Conservation (phyloP, 176 grass and related monocot species). For the bread wheat (Triticum aestivum) region IWGSC_CS_RefSeq_v2.1 NC_057811.1:161711575-161712074, state of each 20-base stretch:
- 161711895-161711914: neutral
- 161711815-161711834: neutral
- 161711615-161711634: too few relatives aligned
- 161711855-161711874: neutral
- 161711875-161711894: conserved; percentile 14
- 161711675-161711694: too few relatives aligned
- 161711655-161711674: too few relatives aligned
- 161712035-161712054: conserved; percentile 41
- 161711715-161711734: neutral
- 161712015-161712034: conserved; percentile 13
- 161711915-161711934: neutral
- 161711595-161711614: too few relatives aligned
- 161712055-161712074: conserved; percentile 36
- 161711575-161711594: too few relatives aligned
- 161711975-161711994: neutral
- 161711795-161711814: neutral
- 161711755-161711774: neutral
- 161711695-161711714: too few relatives aligned
- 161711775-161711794: neutral
- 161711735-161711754: neutral
- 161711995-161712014: conserved; percentile 16
- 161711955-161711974: neutral
- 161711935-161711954: neutral
- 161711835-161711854: conserved; percentile 26
- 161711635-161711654: too few relatives aligned